Evolutionary conservation across 352 stramenopile genomes (phyloP).

Genomic region (Phytophthora parvispora): DNA sequence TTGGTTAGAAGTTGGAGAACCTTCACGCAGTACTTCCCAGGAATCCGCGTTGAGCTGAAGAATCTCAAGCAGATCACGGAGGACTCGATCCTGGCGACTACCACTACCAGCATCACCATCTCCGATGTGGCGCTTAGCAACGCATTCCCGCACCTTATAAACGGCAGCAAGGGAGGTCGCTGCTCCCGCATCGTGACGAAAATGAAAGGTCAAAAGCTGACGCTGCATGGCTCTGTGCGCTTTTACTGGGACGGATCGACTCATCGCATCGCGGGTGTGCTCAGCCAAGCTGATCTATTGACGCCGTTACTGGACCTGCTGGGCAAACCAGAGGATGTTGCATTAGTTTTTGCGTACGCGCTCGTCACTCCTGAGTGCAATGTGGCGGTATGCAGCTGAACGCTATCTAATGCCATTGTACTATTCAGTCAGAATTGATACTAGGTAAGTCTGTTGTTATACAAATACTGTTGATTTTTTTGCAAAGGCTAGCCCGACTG

Average conservation of each 20-base stretch:
- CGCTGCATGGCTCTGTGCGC: neutral
- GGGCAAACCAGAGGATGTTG: neutral
- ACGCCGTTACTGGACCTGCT: neutral
- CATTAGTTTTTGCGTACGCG: neutral
- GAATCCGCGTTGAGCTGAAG: neutral
- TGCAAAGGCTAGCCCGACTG: too few relatives aligned
- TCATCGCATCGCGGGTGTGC: neutral
- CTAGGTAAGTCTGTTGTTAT: too few relatives aligned
- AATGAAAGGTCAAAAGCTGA: neutral
- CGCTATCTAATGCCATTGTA: too few relatives aligned
- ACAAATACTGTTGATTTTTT: too few relatives aligned
- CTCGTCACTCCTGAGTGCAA: neutral
- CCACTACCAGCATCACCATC: neutral
- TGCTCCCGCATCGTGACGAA: neutral
- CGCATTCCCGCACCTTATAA: neutral
- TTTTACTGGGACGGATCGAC: neutral
- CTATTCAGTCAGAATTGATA: too few relatives aligned
- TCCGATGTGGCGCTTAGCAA: neutral
- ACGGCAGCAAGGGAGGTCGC: neutral
- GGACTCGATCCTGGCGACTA: too few relatives aligned
- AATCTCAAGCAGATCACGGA: too few relatives aligned
- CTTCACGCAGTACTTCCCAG: neutral
- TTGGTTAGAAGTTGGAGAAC: neutral
- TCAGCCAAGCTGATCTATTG: neutral
- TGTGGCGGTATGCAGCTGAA: neutral